Evolutionary conservation across 768 basidiomycete genomes (phyloP).

Genomic region (Cyclocybe aegerita): DNA sequence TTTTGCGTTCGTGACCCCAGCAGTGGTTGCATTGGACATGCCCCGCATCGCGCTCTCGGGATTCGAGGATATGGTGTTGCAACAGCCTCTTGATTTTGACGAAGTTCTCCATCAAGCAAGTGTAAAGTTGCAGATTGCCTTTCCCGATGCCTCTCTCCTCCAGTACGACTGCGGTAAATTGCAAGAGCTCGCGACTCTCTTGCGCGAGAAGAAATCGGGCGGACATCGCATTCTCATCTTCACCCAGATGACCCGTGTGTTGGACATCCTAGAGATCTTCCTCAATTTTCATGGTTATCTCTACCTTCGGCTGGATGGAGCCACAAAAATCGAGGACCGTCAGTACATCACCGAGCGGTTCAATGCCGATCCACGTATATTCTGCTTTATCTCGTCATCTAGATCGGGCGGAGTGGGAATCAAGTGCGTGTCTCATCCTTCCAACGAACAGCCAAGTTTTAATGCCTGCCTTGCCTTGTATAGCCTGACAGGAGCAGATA

Average conservation of each 20-base stretch:
- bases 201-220: slow-evolving; percentile 81
- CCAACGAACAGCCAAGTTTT: slow-evolving; percentile 7
- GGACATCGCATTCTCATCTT: slow-evolving; percentile 94
- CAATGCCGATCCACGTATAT: slow-evolving; percentile 75
- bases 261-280: slow-evolving; percentile 93
- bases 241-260: slow-evolving; percentile 93
- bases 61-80: slow-evolving; percentile 20
- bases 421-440: slow-evolving; percentile 56
- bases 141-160: slow-evolving; percentile 84
- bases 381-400: slow-evolving; percentile 88
- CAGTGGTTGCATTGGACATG: slow-evolving; percentile 75
- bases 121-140: slow-evolving; percentile 89
- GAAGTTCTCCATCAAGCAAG: slow-evolving; percentile 64
- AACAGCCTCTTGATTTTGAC: slow-evolving; percentile 56
- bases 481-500: slow-evolving; percentile 86
- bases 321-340: slow-evolving; percentile 93
- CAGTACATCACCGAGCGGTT: slow-evolving; percentile 88
- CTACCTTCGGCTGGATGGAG: slow-evolving; percentile 92
- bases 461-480: slow-evolving; percentile 2
- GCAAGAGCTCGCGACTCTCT: slow-evolving; percentile 74
- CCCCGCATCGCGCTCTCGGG: slow-evolving; percentile 60
- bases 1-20: slow-evolving; percentile 82
- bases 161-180: slow-evolving; percentile 98
- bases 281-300: slow-evolving; percentile 91
- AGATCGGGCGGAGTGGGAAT: slow-evolving; percentile 88